Conservation (phyloP, 805 yeast species). For the Candida koratica region DNA sequence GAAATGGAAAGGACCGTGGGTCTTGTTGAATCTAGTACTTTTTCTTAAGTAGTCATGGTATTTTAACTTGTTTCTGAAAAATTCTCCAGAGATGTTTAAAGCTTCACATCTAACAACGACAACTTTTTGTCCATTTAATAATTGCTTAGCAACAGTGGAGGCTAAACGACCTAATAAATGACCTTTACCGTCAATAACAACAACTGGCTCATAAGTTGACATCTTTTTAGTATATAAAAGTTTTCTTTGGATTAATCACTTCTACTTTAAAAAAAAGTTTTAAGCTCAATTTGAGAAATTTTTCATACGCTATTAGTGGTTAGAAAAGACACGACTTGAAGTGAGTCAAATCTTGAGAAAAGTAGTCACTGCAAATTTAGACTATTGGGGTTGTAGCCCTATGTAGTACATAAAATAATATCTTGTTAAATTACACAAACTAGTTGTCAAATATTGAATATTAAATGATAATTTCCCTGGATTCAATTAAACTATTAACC, state of each 20-base stretch:
- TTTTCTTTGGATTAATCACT: constrained; percentile 1
- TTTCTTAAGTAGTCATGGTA: constrained; percentile 99
- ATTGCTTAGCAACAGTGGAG: constrained; percentile 96
- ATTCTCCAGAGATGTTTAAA: constrained; percentile 98
- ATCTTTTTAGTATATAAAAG: constrained; percentile 26
- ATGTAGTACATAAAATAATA: constrained; percentile 1
- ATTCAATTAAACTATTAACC: constrained; percentile 36
- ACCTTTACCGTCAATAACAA: constrained; percentile 99
- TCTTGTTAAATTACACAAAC: not conserved
- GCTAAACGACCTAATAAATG: constrained; percentile 99
- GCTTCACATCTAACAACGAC: constrained; percentile 97
- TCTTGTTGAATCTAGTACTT: constrained; percentile 98
- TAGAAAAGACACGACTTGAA: not conserved
- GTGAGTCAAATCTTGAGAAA: not conserved
- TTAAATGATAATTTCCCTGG: constrained; percentile 27
- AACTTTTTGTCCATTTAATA: constrained; percentile 96
- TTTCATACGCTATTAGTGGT: constrained; percentile 3
- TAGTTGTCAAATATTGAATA: not conserved
- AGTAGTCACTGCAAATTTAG: not conserved
- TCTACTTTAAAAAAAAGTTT: constrained; percentile 1
- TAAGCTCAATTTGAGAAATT: constrained; percentile 2
- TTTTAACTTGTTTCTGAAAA: constrained; percentile 99
- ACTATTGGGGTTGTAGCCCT: not conserved
- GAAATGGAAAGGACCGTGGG: constrained; percentile 99
- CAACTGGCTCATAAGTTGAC: constrained; percentile 93